These are phyloP conservation scores for Colletotrichum ledebouriae DNA, from an alignment of 2,329 filamentous ascomycete species.

Conservation along the genomic window DNA sequence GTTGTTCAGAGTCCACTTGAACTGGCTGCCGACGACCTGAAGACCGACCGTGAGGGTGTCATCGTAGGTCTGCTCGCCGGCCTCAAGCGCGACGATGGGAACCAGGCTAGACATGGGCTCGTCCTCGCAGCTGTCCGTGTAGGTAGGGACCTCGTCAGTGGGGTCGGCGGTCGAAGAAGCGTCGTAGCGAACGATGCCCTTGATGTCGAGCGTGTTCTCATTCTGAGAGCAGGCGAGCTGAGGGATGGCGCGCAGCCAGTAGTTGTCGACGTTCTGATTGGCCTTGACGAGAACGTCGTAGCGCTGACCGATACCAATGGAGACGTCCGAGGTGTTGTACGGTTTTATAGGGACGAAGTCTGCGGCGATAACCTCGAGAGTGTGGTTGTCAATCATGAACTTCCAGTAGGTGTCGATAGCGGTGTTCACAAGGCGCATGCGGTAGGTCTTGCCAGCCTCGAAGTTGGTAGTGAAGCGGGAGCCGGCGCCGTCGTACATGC, in stretches of 20 bases:
- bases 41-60: slow-evolving; percentile 47
- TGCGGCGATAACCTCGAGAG: slow-evolving; percentile 66
- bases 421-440: slow-evolving; percentile 62
- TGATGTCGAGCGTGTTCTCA: slow-evolving; percentile 57
- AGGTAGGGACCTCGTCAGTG: slow-evolving; percentile 47
- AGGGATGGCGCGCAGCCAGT: slow-evolving; percentile 64
- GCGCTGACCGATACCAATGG: slow-evolving; percentile 62
- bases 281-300: slow-evolving; percentile 62
- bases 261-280: slow-evolving; percentile 53
- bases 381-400: slow-evolving; percentile 69
- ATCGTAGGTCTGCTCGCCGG: slow-evolving; percentile 47
- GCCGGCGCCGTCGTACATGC: slow-evolving; percentile 52
- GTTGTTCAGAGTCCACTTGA: slow-evolving; percentile 63
- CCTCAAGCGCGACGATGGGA: slow-evolving; percentile 52
- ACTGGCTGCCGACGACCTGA: slow-evolving; percentile 49
- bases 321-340: slow-evolving; percentile 63
- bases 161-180: slow-evolving; percentile 43
- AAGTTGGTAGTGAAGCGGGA: slow-evolving; percentile 55
- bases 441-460: slow-evolving; percentile 58
- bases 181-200: slow-evolving; percentile 62
- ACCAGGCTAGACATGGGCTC: slow-evolving; percentile 51
- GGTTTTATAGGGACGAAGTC: slow-evolving; percentile 71
- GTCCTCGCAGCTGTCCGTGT: slow-evolving; percentile 51
- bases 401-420: slow-evolving; percentile 59
- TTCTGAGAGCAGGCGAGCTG: slow-evolving; percentile 58